These are phyloP conservation scores for Eragrostis nindensis DNA, from an alignment of 176 grass and related monocot species.

Conservation along the genomic window DNA sequence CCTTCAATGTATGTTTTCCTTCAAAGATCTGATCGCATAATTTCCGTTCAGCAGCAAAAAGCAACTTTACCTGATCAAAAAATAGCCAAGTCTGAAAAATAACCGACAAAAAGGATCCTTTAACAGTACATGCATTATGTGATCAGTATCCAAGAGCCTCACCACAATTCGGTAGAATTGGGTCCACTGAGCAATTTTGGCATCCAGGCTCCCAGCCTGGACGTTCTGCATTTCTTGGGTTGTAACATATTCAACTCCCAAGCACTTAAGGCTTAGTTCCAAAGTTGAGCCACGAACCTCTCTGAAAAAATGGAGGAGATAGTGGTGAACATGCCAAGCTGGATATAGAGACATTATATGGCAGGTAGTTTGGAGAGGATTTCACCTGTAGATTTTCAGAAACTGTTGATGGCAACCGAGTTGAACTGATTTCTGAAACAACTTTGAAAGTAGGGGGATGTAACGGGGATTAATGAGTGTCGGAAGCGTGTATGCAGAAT, in stretches of 20 bases:
- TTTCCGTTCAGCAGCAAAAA: constrained; percentile 67
- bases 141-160: constrained; percentile 25
- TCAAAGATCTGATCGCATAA: constrained; percentile 69
- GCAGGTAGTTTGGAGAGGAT: constrained; percentile 22
- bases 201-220: constrained; percentile 46
- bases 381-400: constrained; percentile 63
- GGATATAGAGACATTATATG: background rate
- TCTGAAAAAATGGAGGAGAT: constrained; percentile 33
- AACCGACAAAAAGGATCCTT: background rate
- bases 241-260: constrained; percentile 63
- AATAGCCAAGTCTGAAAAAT: constrained; percentile 22
- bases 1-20: constrained; percentile 43
- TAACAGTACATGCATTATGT: background rate
- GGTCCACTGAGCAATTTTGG: constrained; percentile 55
- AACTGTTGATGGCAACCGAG: constrained; percentile 57
- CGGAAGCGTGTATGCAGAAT: constrained; percentile 41
- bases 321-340: constrained; percentile 6
- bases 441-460: constrained; percentile 52
- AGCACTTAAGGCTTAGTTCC: constrained; percentile 51
- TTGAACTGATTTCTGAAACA: constrained; percentile 54
- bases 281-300: constrained; percentile 51
- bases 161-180: constrained; percentile 60
- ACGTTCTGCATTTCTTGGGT: constrained; percentile 63
- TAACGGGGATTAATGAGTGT: constrained; percentile 57
- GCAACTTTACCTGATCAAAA: constrained; percentile 58